Conservation (phyloP, 2,329 filamentous ascomycete genomes). For the Colletotrichum salicis region DNA sequence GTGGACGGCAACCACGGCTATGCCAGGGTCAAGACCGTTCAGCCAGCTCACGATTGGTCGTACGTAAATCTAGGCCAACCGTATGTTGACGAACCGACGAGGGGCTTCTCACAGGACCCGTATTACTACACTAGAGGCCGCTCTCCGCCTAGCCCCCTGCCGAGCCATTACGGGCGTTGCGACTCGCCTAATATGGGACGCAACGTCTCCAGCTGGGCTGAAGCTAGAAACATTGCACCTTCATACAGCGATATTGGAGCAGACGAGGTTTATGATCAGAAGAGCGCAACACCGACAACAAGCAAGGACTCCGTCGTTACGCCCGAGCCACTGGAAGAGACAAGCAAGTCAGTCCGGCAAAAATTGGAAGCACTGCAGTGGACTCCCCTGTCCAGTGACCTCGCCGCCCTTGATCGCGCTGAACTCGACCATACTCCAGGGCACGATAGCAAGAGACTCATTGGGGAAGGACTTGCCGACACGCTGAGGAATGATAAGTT, state of each 20-base stretch:
- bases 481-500: background rate
- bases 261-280: constrained; percentile 35
- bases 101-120: constrained; percentile 51
- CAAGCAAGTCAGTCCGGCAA: constrained; percentile 14
- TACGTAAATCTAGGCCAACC: constrained; percentile 49
- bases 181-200: constrained; percentile 43
- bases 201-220: constrained; percentile 50
- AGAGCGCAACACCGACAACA: constrained; percentile 35
- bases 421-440: constrained; percentile 19
- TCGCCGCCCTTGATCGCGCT: background rate
- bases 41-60: constrained; percentile 57
- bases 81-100: constrained; percentile 47
- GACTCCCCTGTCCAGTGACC: constrained; percentile 30
- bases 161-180: constrained; percentile 54
- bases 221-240: constrained; percentile 50
- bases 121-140: constrained; percentile 62
- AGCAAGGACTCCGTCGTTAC: constrained; percentile 23
- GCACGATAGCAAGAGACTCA: constrained; percentile 13
- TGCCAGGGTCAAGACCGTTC: constrained; percentile 52
- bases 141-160: constrained; percentile 63
- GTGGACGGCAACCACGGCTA: constrained; percentile 49
- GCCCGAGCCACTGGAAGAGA: constrained; percentile 25
- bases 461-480: constrained; percentile 1
- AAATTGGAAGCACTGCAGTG: constrained; percentile 31
- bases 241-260: constrained; percentile 50